These are phyloP conservation scores for Camellia sinensis DNA, from an alignment of 148 eudicot species.

Conservation along the genomic window DNA sequence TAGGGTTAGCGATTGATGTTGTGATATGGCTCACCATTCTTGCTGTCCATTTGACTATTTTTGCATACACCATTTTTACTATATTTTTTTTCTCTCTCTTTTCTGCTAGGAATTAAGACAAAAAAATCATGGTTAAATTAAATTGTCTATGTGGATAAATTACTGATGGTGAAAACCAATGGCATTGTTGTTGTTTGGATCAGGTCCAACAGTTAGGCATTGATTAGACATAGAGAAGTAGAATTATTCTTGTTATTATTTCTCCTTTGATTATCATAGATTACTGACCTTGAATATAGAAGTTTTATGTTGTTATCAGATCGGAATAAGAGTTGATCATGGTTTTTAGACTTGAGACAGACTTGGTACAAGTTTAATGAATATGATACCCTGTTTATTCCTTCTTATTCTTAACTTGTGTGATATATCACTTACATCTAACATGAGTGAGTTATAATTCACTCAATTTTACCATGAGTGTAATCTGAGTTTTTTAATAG, in stretches of 20 bases:
- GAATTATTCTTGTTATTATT: not conserved
- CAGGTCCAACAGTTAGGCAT: not conserved
- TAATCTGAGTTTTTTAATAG: too few species aligned
- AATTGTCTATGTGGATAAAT: not conserved
- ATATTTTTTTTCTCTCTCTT: not conserved
- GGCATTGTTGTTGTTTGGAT: not conserved
- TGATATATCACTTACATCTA: not conserved
- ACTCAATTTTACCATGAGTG: too few species aligned
- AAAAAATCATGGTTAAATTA: not conserved
- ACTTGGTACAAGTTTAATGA: not conserved
- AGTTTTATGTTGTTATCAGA: not conserved
- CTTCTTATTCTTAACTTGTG: not conserved
- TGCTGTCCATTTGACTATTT: constrained; percentile 6
- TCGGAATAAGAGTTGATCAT: not conserved
- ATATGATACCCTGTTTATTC: not conserved
- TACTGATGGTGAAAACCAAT: not conserved
- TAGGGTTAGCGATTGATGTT: constrained; percentile 24
- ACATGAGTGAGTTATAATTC: too few species aligned
- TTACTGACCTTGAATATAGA: not conserved
- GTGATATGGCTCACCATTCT: constrained; percentile 23
- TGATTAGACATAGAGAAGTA: constrained; percentile 1
- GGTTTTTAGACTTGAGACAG: not conserved
- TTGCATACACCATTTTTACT: not conserved
- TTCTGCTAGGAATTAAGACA: constrained; percentile 13
- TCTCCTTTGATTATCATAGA: not conserved